phyloP scores from a whole-genome alignment of 768 basidiomycete genomes.

The Crucibulum laeve region DNA sequence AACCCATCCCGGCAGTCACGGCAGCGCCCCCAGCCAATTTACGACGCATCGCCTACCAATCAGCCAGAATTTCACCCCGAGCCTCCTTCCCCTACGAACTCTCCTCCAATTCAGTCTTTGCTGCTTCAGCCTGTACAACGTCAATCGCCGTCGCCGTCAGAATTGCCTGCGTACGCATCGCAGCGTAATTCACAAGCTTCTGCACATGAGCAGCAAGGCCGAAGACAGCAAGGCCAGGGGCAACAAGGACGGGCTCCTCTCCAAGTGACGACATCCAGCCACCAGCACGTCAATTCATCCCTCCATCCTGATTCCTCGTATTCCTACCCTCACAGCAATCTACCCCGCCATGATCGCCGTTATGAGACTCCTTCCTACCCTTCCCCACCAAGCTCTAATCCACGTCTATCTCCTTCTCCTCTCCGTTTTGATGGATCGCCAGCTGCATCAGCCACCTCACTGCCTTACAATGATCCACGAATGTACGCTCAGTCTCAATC shows the following conservation, averaged over 20 bases:
- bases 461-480: neutral
- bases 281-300: neutral
- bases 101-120: constrained; percentile 3
- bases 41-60: neutral
- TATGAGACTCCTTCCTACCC: too few species aligned
- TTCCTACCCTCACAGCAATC: too few species aligned
- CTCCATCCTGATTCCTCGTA: neutral
- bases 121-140: constrained; percentile 3
- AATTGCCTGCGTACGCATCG: constrained; percentile 12
- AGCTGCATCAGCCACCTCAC: neutral
- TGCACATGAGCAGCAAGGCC: too few species aligned
- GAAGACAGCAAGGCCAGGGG: too few species aligned
- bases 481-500: neutral
- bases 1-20: neutral
- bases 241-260: neutral
- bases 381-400: constrained; percentile 7
- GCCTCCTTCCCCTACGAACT: constrained; percentile 1
- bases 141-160: constrained; percentile 11
- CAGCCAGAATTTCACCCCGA: neutral
- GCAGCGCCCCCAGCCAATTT: neutral
- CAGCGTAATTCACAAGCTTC: constrained; percentile 1
- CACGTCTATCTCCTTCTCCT: constrained; percentile 2
- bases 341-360: too few species aligned
- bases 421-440: constrained; percentile 1
- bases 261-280: neutral